Evolutionary conservation across 352 stramenopile species (phyloP).

Genomic region (Phytophthora chlamydospora): DNA sequence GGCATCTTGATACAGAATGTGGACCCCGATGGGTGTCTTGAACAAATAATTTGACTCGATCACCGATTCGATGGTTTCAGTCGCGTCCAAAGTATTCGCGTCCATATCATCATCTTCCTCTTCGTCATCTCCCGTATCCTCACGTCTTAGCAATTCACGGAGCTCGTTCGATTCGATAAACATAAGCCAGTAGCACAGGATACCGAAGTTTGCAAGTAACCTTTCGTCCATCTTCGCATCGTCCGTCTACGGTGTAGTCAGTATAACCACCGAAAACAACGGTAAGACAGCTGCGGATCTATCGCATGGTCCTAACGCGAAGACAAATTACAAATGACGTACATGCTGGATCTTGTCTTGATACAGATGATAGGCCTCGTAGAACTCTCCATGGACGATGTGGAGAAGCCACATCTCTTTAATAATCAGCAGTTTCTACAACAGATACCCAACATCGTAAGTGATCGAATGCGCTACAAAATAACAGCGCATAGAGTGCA

Average conservation of each 20-base stretch:
- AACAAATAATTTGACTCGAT: constrained; percentile 69
- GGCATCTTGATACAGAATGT: constrained; percentile 80
- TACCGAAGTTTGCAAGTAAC: constrained; percentile 72
- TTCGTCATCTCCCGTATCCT: constrained; percentile 35
- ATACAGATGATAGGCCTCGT: constrained; percentile 80
- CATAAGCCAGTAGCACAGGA: constrained; percentile 86
- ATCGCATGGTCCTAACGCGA: not conserved
- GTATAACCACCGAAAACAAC: not conserved
- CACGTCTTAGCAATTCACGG: constrained; percentile 50
- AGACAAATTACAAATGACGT: constrained; percentile 3
- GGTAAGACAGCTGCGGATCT: constrained; percentile 7
- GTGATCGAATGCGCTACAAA: constrained; percentile 8
- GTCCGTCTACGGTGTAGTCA: constrained; percentile 23
- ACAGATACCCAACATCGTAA: constrained; percentile 11
- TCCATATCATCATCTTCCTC: constrained; percentile 33
- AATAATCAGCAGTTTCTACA: constrained; percentile 64
- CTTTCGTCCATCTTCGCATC: constrained; percentile 63
- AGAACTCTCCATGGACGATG: constrained; percentile 74
- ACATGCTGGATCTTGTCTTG: constrained; percentile 79
- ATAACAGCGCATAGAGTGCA: constrained; percentile 7
- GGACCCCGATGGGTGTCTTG: constrained; percentile 66
- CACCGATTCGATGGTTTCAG: constrained; percentile 42
- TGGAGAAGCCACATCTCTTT: constrained; percentile 82
- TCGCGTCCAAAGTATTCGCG: constrained; percentile 13
- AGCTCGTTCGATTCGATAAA: constrained; percentile 79